Evolutionary conservation across 768 basidiomycete genomes (phyloP), one percentile per base, ranked within the genome.

Genomic region (Leccinum boreale): DNA sequence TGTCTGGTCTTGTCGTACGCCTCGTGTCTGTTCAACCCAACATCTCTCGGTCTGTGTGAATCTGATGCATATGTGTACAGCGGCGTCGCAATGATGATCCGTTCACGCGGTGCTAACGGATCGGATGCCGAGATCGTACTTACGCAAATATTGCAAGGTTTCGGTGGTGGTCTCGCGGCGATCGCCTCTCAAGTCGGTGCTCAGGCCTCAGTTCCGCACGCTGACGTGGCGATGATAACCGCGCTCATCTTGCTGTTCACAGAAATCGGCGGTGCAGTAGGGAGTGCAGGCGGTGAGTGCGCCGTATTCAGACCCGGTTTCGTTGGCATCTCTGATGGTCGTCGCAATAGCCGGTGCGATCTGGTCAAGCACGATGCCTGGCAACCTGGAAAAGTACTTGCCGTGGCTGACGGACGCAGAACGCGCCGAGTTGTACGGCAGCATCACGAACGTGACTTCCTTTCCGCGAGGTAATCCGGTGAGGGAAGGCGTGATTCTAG

Each of bases 131-230:
- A 83, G 60, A 76, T 90, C 28, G 84, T 90, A 4, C 77, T 81
- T 72, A 83, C 81, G 21, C 89, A 92, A 62, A 70, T 90, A 51
- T 75, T 92, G 15, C 89, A 90, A 72, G 89, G 89, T 49, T 73
- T 85, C 9, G 89, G 89, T 17, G 89, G 89, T 14, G 89, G 88
- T 15, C 78, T 90, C 56, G 86, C 87, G 3, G 80, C 81, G 8
- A 74, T 84, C 44, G 67, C 81, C 5, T 69, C 78, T 1, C 84
- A 84, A 65, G 84, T 86, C 36, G 81, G 79, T 29, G 81, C 86
- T 3, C 87, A 89, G 65, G 87, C 85, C 3, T 74, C 81, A 11
- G 88, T 88, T 3, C 75, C 81, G 0, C 87, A 88, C 63, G 68
- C 68, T 11, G 87, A 89, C 57, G 82, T 89, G 6, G 87, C 85